Evolutionary conservation across 345 rosid genomes (phyloP).

Genomic region (Eucalyptus viminalis): DNA sequence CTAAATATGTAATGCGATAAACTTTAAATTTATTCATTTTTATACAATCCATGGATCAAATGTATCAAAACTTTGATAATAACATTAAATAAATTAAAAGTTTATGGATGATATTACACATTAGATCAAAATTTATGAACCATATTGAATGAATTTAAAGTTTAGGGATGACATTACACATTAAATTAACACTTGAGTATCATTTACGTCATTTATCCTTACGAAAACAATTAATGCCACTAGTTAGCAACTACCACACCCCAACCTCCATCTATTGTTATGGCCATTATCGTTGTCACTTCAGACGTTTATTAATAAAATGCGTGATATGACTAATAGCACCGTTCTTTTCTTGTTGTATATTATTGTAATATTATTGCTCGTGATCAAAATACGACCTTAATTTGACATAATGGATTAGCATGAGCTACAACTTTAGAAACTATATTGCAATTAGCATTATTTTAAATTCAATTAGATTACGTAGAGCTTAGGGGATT

Average conservation of each 20-base stretch:
- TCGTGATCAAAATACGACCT: neutral
- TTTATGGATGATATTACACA: rapidly evolving
- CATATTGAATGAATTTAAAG: too few relatives aligned
- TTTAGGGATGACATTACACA: rapidly evolving
- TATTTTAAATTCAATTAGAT: neutral
- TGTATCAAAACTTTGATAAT: too few relatives aligned
- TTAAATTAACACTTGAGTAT: rapidly evolving
- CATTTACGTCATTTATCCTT: too few relatives aligned
- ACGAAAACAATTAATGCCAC: rapidly evolving
- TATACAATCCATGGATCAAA: rapidly evolving
- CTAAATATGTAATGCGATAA: too few relatives aligned
- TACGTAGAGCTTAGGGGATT: neutral
- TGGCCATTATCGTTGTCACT: rapidly evolving
- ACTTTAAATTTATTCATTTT: too few relatives aligned
- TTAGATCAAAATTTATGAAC: too few relatives aligned
- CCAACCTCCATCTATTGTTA: rapidly evolving
- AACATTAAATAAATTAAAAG: too few relatives aligned
- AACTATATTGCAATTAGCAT: neutral
- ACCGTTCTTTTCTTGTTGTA: neutral
- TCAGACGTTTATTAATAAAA: rapidly evolving
- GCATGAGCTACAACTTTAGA: neutral
- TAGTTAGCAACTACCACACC: too few relatives aligned
- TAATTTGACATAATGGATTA: neutral
- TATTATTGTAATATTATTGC: rapidly evolving
- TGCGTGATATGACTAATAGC: rapidly evolving